phyloP scores from a whole-genome alignment of 1,139 yeast genomes.

The Candida frijolesensis region DNA sequence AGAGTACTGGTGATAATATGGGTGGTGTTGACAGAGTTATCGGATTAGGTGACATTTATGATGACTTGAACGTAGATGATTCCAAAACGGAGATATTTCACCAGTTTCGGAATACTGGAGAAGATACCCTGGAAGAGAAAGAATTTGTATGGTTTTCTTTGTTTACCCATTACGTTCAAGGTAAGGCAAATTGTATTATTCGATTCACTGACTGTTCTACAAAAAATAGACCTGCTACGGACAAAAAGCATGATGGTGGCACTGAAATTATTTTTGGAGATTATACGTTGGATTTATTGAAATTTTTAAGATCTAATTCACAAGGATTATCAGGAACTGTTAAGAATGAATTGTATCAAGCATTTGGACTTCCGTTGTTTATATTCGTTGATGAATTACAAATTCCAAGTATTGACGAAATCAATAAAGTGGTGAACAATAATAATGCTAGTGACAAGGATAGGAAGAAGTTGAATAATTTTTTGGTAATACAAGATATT shows the following conservation, averaged over 20 bases:
- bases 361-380: conserved; percentile 8
- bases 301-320: conserved; percentile 6
- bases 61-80: neutral
- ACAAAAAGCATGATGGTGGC: neutral
- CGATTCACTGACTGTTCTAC: neutral
- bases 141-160: neutral
- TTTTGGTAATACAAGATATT: neutral
- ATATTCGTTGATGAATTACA: neutral
- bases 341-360: neutral
- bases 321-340: neutral
- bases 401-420: conserved; percentile 7
- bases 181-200: neutral
- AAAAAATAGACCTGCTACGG: neutral
- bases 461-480: neutral
- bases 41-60: neutral
- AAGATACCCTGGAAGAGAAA: neutral
- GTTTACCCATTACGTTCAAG: neutral
- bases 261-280: neutral
- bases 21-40: neutral
- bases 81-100: neutral
- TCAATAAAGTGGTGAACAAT: conserved; percentile 7
- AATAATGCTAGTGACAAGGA: neutral
- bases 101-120: neutral
- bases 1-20: neutral
- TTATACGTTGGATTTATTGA: conserved; percentile 6